Base-by-base conservation (phyloP, 108 stramenopile genomes). In the Epipyxis sp. region DNA sequence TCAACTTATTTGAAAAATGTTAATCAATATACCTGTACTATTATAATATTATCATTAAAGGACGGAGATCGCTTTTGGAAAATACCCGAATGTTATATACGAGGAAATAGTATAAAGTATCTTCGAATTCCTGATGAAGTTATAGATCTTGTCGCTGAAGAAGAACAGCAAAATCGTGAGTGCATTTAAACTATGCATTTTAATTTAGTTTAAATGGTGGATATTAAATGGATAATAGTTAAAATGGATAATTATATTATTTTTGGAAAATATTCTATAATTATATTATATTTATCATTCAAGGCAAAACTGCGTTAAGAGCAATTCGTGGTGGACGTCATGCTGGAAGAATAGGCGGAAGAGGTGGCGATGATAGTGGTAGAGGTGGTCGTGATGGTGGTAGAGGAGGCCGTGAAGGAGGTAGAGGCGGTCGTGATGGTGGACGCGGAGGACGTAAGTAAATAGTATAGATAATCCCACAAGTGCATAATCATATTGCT, bases 31-130 rank as follows among this genome's bases (percentile, higher is more conserved):
- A 20, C 16, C 16, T 68, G 65, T 68, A 37, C 40, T 37, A 68
- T 68, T 37, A 40, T 68, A 20, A 37, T 68, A 16, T 57, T n/a
- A n/a, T n/a, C n/a, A n/a, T n/a, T 13, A 25, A 32, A 88, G 69
- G 92, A 97, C 62, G 98, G 97, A 0, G 92, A 93, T 59, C 69
- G 83, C 77, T 99, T 99, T 81, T 96, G 91, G 90, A 97, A 96
- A 85, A 79, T 99, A 39, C 89, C 91, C 25, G 91, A 93, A 67
- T 94, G 94, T 82, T 99, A 99, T 81, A 90, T 98, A 29, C 87
- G 98, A 40, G 98, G 98, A n/a, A 90, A 87, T 59, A 89, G 89
- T 61, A 91, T 98, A 69, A 99, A 99, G 85, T 99, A 96, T 78
- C 81, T 99, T 44, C 84, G 95, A 58, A 83, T 99, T 43, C 94